phyloP scores from a whole-genome alignment of 371 early-diverging fungal species.

The Mucor plumbeus region DNA sequence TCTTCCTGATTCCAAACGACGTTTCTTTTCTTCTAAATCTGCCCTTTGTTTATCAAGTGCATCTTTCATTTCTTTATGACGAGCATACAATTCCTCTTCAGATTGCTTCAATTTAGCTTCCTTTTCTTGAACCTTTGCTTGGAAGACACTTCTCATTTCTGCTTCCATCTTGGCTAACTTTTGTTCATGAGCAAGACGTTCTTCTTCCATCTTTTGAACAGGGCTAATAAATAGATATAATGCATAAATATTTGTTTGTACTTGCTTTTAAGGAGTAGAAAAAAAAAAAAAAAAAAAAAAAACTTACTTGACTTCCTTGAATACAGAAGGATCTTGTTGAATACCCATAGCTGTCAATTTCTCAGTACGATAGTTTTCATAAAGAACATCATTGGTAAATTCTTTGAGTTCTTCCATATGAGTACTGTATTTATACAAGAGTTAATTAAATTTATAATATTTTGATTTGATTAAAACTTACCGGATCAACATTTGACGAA shows the following conservation, averaged over 20 bases:
- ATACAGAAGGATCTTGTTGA: slow-evolving; percentile 78
- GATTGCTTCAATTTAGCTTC: slow-evolving; percentile 94
- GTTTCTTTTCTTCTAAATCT: slow-evolving; percentile 94
- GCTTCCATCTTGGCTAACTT: slow-evolving; percentile 96
- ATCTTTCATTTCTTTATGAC: slow-evolving; percentile 96
- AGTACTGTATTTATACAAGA: slow-evolving; percentile 48
- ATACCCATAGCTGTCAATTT: slow-evolving; percentile 83
- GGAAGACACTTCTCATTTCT: slow-evolving; percentile 98
- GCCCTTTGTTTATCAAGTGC: slow-evolving; percentile 90
- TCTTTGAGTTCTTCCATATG: slow-evolving; percentile 94
- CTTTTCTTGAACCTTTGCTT: slow-evolving; percentile 97
- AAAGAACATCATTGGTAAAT: slow-evolving; percentile 90
- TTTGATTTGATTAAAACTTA: slow-evolving; percentile 22
- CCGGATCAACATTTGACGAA: slow-evolving; percentile 89
- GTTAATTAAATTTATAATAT: too few species aligned
- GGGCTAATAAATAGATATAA: slow-evolving; percentile 54
- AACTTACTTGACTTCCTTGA: slow-evolving; percentile 79
- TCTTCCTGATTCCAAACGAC: slow-evolving; percentile 79
- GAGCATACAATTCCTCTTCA: slow-evolving; percentile 92
- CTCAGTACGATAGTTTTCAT: slow-evolving; percentile 95
- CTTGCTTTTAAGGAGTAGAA: too few species aligned
- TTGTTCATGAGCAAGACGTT: slow-evolving; percentile 87
- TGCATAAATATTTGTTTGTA: neutral
- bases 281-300: neutral
- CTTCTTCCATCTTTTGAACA: slow-evolving; percentile 90